Percentiles rank a stretch among this genome's conserved stretches.
Conservation (phyloP, 1,139 yeast species). For the Blastobotrys capitulatus region DNA sequence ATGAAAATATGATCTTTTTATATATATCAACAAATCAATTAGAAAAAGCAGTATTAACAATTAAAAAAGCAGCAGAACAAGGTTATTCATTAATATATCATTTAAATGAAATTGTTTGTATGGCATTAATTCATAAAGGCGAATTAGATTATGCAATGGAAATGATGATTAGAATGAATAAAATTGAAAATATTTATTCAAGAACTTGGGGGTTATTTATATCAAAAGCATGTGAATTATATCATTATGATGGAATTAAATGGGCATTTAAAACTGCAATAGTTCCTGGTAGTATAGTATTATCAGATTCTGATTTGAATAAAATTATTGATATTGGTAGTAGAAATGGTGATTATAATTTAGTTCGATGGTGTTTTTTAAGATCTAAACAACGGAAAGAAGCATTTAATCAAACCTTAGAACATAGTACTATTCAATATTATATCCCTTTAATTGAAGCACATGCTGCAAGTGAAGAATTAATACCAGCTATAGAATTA, state of each 20-base stretch:
- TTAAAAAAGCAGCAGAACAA: constrained; percentile 24
- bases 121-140: constrained; percentile 22
- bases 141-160: constrained; percentile 31
- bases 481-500: constrained; percentile 16
- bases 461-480: constrained; percentile 19
- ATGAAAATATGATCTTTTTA: constrained; percentile 19
- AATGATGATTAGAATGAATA: constrained; percentile 24
- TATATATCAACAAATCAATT: constrained; percentile 21
- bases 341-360: constrained; percentile 21
- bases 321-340: constrained; percentile 27
- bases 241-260: constrained; percentile 24
- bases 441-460: constrained; percentile 27
- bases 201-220: constrained; percentile 34
- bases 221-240: constrained; percentile 22
- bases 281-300: constrained; percentile 29
- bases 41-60: constrained; percentile 25
- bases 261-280: constrained; percentile 30
- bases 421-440: neutral
- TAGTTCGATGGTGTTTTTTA: constrained; percentile 30
- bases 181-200: constrained; percentile 22
- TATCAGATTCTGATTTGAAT: constrained; percentile 29
- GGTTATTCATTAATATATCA: constrained; percentile 20
- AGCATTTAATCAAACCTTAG: neutral
- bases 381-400: constrained; percentile 12
- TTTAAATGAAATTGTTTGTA: constrained; percentile 27